Conservation (phyloP, 2,329 filamentous ascomycete genomes). For the Lasiodiplodia gonubiensis region DNA sequence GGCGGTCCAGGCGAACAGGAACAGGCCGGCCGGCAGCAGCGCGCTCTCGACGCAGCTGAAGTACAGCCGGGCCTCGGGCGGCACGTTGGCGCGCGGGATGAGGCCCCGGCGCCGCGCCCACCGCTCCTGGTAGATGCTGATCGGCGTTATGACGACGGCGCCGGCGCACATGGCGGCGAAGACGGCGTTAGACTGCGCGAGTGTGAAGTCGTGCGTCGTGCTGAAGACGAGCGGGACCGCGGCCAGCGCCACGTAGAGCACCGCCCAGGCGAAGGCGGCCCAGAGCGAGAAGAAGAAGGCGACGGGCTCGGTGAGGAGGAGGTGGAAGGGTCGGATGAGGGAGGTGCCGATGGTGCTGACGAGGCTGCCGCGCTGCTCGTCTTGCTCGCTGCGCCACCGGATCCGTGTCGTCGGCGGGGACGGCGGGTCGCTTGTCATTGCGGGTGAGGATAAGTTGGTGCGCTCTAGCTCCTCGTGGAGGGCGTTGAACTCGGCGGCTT, state of each 20-base stretch:
- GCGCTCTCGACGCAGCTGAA: conserved; percentile 78
- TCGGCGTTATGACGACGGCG: conserved; percentile 66
- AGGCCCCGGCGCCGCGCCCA: conserved; percentile 58
- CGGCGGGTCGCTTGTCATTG: no score
- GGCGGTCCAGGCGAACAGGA: conserved; percentile 80
- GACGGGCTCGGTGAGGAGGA: conserved; percentile 76
- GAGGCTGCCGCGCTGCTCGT: conserved; percentile 75
- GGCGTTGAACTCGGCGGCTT: conserved; percentile 73
- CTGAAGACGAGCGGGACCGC: conserved; percentile 80
- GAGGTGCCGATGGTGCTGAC: conserved; percentile 75
- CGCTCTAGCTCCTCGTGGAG: conserved; percentile 79
- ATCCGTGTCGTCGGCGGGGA: conserved; percentile 58
- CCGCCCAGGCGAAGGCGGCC: conserved; percentile 87
- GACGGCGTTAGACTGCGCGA: conserved; percentile 70
- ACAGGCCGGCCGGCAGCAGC: conserved; percentile 78
- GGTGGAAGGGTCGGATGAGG: conserved; percentile 75
- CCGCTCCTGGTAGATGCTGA: conserved; percentile 75
- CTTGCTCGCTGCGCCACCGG: conserved; percentile 78
- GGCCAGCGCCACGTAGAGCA: conserved; percentile 83
- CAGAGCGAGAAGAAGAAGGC: conserved; percentile 90
- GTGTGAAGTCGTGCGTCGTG: conserved; percentile 68
- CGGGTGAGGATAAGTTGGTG: conserved; percentile 30
- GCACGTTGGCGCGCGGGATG: conserved; percentile 32
- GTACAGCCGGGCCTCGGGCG: conserved; percentile 76
- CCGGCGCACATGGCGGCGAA: conserved; percentile 76